Base-by-base conservation (phyloP, 1,284 basidiomycete species). In the Vanrija sp. region DNA sequence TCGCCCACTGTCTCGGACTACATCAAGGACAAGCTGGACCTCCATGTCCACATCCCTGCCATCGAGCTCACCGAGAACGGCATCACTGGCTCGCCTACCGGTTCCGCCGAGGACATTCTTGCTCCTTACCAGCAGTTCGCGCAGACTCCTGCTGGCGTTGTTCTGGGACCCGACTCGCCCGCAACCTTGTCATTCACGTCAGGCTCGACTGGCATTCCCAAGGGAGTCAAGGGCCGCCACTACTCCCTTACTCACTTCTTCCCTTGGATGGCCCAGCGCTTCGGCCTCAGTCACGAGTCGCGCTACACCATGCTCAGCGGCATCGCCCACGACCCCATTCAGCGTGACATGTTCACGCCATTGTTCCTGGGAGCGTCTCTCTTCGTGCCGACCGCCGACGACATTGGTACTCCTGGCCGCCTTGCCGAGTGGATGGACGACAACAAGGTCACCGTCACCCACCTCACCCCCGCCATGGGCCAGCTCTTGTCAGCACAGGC, bases 391-490 rank as follows among this genome's bases (percentile, higher is more conserved):
- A 98, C 96, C 0, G 85, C 90, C 7, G 95, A 98, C 57, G 95
- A 98, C 71, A 99, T 99, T 58, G 93, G 93, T 43, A 98, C 91
- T 2, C 96, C 96, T 0, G 96, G 96, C 16, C 84, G 91, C 38
- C 85, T 99, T 16, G 95, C 96, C 10, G 90, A 97, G 73, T 99
- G 96, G 96, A 98, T 98, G 95, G 90, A 90, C 14, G 85, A 89
- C 41, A 87, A 85, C 69, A 78, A 85, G 61, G 86, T 94, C 35
- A 95, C 93, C 0, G 84, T 98, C 18, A 98, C 96, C 3, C 96
- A 99, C 73, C 81, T 99, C 24, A 98, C 96, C 0, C 93, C 93
- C 2, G 95, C 96, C 42, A 99, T 99, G 95, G 96, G 96, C 64
- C 96, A 98, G 75, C 85, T 98, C 14, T 86, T 99, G 47, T 97